Base-by-base conservation (phyloP, 2,329 filamentous ascomycete species). In the Geoglossum cookeanum region DNA sequence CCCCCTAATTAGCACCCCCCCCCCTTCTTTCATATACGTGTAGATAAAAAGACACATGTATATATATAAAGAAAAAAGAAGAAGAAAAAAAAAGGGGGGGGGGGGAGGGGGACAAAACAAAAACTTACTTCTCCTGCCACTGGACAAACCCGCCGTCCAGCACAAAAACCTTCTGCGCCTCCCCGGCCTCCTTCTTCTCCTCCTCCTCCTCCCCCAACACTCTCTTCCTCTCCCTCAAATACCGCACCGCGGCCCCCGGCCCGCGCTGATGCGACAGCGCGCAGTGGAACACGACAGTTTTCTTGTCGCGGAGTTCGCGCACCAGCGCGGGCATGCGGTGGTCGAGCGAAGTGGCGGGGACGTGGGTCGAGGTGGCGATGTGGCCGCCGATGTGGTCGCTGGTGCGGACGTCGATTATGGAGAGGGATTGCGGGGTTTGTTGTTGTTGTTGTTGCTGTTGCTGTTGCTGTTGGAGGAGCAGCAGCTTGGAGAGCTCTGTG, bases 211-310 rank as follows among this genome's bases (percentile, higher is more conserved):
- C 69, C 22, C 71, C 72, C 35, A 74, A 64, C 60, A 75, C 59
- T 56, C 76, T 72, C 62, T 84, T 80, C 52, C 81, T 75, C 71
- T 89, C 85, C 39, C 85, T 74, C 60, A 90, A 63, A 68, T 96
- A 97, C 64, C 78, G 76, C 63, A 95, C 71, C 3, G 92, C 92
- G 3, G 91, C 89, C 55, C 78, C 78, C 0, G 92, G 92, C 0
- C 92, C 92, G 0, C 92, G 78, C 71, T 95, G 85, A 73, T 97
- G 92, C 63, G 85, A 91, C 57, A 97, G 74, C 17, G 87, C 85
- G 70, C 92, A 98, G 72, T 98, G 92, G 69, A 98, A 98, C 1
- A 98, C 80, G 13, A 98, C 88, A 9, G 78, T 84, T 58, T 92
- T 80, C 69, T 88, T 89, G 66, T 84, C 81, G 62, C 80, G 74